Conservation (phyloP, 768 basidiomycete species). For the Pleurotus citrinopileatus region DNA sequence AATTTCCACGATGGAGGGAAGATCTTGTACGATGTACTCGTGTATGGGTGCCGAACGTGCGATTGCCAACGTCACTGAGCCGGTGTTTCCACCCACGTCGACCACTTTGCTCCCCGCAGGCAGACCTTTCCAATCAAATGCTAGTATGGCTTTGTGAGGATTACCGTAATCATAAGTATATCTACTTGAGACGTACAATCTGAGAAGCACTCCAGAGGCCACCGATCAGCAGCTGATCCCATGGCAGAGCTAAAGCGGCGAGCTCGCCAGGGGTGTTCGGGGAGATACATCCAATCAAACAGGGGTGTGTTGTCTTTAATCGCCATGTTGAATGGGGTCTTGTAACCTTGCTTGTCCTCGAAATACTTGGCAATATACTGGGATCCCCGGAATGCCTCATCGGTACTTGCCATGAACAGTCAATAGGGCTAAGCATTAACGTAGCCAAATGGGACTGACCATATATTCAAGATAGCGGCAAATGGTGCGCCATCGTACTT, state of each 20-base stretch:
- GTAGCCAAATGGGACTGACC: slow-evolving; percentile 36
- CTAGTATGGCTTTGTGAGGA: slow-evolving; percentile 22
- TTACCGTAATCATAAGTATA: too few species aligned
- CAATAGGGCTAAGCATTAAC: not conserved
- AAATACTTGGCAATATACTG: slow-evolving; percentile 17
- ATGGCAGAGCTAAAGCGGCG: slow-evolving; percentile 30
- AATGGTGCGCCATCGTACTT: slow-evolving; percentile 69
- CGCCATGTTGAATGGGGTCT: slow-evolving; percentile 6
- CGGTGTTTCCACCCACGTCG: slow-evolving; percentile 60
- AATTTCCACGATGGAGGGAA: slow-evolving; percentile 43
- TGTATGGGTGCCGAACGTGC: slow-evolving; percentile 28
- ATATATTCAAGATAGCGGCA: slow-evolving; percentile 67
- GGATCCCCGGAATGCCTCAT: slow-evolving; percentile 53
- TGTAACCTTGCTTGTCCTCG: slow-evolving; percentile 10
- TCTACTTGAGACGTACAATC: not conserved
- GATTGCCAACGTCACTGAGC: slow-evolving; percentile 36
- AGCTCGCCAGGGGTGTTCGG: slow-evolving; percentile 17
- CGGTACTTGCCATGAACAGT: slow-evolving; percentile 41
- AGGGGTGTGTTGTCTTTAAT: slow-evolving; percentile 16
- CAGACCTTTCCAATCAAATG: slow-evolving; percentile 49
- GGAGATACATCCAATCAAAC: slow-evolving; percentile 24
- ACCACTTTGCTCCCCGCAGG: slow-evolving; percentile 42
- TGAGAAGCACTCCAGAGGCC: not conserved
- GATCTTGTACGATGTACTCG: slow-evolving; percentile 54
- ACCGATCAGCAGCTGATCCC: slow-evolving; percentile 14